Evolutionary conservation across 2,329 filamentous ascomycete genomes (phyloP).

Genomic region (Ophiostoma quercus): DNA sequence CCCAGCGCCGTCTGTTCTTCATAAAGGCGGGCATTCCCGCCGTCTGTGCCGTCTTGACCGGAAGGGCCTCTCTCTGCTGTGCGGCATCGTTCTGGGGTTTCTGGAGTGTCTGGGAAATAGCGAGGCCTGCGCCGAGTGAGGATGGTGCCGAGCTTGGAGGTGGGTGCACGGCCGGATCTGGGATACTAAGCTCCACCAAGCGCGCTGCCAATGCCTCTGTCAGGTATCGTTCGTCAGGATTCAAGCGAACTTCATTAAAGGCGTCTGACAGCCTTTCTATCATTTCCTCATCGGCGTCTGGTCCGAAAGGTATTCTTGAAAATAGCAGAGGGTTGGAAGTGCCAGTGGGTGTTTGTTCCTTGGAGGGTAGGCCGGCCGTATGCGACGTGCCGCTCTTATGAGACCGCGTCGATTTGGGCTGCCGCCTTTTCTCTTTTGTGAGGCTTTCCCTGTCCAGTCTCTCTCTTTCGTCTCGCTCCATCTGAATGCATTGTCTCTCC

Average conservation of each 20-base stretch:
- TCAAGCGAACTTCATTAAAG: no score
- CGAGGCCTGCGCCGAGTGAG: neutral
- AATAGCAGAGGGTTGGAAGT: no score
- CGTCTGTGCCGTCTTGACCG: no score
- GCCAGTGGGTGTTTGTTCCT: neutral
- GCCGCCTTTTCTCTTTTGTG: neutral
- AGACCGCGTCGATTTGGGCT: neutral
- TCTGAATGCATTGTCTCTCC: no score
- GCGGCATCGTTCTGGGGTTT: neutral
- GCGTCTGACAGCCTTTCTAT: no score
- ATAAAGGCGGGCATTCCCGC: neutral
- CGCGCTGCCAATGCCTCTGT: no score
- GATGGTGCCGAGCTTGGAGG: no score
- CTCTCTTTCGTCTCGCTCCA: neutral
- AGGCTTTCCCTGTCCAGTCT: neutral
- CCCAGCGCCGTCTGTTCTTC: slow-evolving; percentile 9
- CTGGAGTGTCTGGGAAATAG: neutral
- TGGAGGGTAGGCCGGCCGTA: neutral
- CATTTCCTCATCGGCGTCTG: no score
- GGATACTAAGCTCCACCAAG: no score
- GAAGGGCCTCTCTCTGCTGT: neutral
- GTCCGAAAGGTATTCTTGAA: no score
- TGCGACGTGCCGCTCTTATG: neutral
- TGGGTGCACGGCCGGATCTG: no score
- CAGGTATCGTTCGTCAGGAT: no score